phyloP scores from a whole-genome alignment of 2,329 filamentous ascomycete species.

The Arachnomyces sp. region DNA sequence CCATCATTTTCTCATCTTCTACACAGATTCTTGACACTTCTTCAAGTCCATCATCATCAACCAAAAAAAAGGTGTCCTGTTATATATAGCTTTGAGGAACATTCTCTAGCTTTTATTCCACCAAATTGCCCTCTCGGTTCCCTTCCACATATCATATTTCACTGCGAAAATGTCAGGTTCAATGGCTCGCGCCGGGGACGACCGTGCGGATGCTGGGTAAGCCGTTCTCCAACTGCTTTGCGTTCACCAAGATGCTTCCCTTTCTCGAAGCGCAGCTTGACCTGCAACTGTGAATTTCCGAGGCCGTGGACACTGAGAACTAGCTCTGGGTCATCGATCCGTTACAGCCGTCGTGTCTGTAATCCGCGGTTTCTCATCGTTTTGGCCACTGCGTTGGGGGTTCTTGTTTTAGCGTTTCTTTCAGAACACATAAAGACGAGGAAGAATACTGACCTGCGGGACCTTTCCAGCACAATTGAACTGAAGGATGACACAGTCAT shows the following conservation, averaged over 20 bases:
- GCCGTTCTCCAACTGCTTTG: constrained; percentile 7
- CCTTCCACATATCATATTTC: too few species aligned
- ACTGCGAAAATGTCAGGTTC: too few species aligned
- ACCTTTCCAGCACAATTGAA: constrained; percentile 64
- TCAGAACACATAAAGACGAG: constrained; percentile 4
- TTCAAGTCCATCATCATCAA: too few species aligned
- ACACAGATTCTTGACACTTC: too few species aligned
- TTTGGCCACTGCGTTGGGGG: not conserved
- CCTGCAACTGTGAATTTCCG: constrained; percentile 1
- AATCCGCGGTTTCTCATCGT: not conserved
- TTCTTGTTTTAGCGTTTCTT: not conserved
- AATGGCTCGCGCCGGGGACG: too few species aligned
- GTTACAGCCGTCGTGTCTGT: not conserved
- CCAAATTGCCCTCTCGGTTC: too few species aligned
- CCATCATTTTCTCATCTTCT: too few species aligned
- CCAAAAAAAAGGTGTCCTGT: too few species aligned
- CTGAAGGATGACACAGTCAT: constrained; percentile 98
- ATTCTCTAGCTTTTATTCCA: too few species aligned
- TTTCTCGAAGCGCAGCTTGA: constrained; percentile 6
- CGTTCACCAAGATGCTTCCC: constrained; percentile 8
- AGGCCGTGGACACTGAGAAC: too few species aligned
- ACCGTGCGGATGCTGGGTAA: constrained; percentile 1
- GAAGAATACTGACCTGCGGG: constrained; percentile 31
- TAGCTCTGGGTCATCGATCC: not conserved
- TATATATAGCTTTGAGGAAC: too few species aligned